A percentile compares a stretch with the other conserved stretches of the same genome.
phyloP scores from a whole-genome alignment of 257 asterid genomes.

The Osmanthus fragrans region DNA sequence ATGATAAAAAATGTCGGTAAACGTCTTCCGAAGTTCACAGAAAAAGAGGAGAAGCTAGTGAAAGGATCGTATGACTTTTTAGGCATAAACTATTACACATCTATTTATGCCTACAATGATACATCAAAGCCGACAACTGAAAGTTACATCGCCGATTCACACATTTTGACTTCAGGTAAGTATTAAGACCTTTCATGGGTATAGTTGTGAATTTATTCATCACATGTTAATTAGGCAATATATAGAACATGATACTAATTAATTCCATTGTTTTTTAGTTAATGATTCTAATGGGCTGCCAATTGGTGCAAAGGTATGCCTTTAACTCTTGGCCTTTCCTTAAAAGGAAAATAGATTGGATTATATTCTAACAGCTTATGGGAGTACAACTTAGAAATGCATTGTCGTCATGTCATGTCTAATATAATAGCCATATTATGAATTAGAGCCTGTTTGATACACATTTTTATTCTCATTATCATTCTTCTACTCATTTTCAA shows the following conservation, averaged over 20 bases:
- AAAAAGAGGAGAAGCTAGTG: background rate
- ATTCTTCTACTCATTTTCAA: too few species aligned
- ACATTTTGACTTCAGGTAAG: background rate
- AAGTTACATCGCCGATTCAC: background rate
- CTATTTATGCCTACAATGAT: background rate
- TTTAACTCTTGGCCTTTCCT: background rate
- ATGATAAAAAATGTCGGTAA: conserved; percentile 9
- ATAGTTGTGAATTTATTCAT: background rate
- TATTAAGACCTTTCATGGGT: background rate
- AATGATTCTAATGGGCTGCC: background rate
- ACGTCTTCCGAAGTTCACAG: conserved; percentile 13
- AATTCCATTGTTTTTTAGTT: background rate
- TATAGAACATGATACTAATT: background rate
- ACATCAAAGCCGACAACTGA: background rate
- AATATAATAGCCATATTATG: background rate
- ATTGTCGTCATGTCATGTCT: background rate
- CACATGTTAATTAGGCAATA: background rate
- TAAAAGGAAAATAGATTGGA: background rate
- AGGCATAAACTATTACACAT: conserved; percentile 20
- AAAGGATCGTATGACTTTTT: conserved; percentile 19
- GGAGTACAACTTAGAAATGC: background rate
- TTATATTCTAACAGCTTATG: too few species aligned
- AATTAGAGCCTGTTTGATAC: too few species aligned
- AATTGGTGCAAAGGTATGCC: background rate
- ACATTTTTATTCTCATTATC: too few species aligned